Conservation (phyloP, 345 rosid species). For the Populus deltoides region DNA sequence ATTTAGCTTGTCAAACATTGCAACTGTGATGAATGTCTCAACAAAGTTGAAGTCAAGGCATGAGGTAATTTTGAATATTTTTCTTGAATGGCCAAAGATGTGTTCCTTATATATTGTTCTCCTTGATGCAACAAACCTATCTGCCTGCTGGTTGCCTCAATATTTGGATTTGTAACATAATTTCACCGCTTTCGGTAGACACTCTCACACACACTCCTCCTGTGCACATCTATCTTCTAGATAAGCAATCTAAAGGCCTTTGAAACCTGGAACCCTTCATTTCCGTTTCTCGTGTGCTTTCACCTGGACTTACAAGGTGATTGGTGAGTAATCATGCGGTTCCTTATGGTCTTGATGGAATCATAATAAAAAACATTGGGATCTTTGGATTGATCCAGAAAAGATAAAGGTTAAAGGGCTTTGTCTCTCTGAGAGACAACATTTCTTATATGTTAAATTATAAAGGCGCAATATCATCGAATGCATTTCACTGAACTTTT, state of each 20-base stretch:
- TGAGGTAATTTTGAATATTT: conserved; percentile 54
- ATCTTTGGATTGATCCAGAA: not conserved
- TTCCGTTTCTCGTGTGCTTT: not conserved
- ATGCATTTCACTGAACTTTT: not conserved
- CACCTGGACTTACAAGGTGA: not conserved
- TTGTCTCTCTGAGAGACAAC: not conserved
- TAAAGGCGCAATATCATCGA: not conserved
- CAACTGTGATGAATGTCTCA: conserved; percentile 61
- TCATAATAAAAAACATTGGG: not conserved
- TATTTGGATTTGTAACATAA: not conserved
- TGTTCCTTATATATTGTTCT: not conserved
- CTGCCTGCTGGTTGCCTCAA: not conserved
- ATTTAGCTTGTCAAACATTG: conserved; percentile 79
- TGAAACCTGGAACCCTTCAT: not conserved
- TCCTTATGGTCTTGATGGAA: not conserved
- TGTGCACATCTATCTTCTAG: not conserved
- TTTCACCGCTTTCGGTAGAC: not conserved
- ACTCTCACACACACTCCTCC: not conserved
- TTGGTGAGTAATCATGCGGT: not conserved
- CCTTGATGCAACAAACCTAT: not conserved
- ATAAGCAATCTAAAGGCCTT: not conserved
- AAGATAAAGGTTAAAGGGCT: not conserved
- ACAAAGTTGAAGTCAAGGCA: conserved; percentile 81
- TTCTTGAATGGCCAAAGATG: not conserved
- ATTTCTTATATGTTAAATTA: not conserved